Base-by-base conservation (phyloP, 352 stramenopile genomes). In the Phytophthora fragariaefolia region DNA sequence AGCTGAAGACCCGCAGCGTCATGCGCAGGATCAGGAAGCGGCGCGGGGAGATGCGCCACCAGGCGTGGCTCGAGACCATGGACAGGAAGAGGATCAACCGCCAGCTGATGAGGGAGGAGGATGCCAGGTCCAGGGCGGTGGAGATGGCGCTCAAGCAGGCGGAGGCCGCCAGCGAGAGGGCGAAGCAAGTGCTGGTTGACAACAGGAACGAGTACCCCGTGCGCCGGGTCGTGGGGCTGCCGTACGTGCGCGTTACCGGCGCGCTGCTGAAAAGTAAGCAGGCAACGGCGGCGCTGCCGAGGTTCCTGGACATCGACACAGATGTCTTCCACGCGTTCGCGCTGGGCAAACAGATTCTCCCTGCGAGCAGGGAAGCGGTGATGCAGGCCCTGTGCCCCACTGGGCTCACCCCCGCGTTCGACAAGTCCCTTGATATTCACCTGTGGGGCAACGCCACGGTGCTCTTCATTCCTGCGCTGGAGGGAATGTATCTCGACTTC, bases 271-370 rank as follows among this genome's bases (percentile, higher is more conserved):
- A 12, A 4, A 42, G 40, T 45, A 7, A 42, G 38, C 43, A 4
- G 24, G 71, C 71, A 23, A 51, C 42, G 18, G 4, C 54, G 43
- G 38, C 59, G 15, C 7, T 55, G 17, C 60, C 28, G 34, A 58
- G 64, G 9, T 10, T 72, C 23, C 58, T 90, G 30, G 67, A 74
- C 10, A 59, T 90, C 4, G 69, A 87, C 43, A 20, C 82, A 13
- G 58, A 56, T 0, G 26, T 47, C 3, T 92, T 92, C 49, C 81
- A 92, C 57, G 46, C 57, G 6, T 76, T 69, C 8, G 86, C 77
- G 45, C 54, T 92, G 1, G 80, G 80, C 12, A 82, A 81, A 26
- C 78, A 90, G 62, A 76, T 92, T 45, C 69, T 77, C 40, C 83
- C 83, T 3, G 68, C 69, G 12, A 73, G 82, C 42, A 92, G 89